Conservation (phyloP, 345 rosid species). For the Hypericum perforatum region DNA sequence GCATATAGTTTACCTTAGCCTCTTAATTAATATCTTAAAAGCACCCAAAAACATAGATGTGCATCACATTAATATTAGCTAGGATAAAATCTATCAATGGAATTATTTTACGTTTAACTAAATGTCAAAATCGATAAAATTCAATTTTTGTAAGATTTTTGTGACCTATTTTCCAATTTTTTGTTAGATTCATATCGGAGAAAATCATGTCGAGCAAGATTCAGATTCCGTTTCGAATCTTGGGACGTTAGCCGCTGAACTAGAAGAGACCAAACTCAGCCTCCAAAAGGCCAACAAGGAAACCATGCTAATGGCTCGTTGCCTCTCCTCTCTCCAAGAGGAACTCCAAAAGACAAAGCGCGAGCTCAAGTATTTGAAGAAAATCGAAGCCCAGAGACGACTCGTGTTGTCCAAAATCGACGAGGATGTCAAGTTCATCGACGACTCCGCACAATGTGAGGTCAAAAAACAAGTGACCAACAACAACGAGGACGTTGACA, state of each 20-base stretch:
- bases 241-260: slow-evolving; percentile 39
- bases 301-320: slow-evolving; percentile 42
- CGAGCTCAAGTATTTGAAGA: slow-evolving; percentile 48
- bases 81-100: too few species aligned
- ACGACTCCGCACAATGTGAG: slow-evolving; percentile 35
- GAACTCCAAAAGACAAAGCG: slow-evolving; percentile 70
- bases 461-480: slow-evolving; percentile 10
- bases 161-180: too few species aligned
- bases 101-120: too few species aligned
- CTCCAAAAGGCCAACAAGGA: slow-evolving; percentile 67
- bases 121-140: too few species aligned
- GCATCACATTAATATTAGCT: too few species aligned
- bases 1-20: too few species aligned
- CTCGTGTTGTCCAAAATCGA: too few species aligned
- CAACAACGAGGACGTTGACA: slow-evolving; percentile 11
- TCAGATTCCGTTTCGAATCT: slow-evolving; percentile 6
- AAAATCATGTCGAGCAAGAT: slow-evolving; percentile 17
- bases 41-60: too few species aligned
- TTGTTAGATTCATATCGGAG: slow-evolving; percentile 35
- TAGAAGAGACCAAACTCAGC: slow-evolving; percentile 63
- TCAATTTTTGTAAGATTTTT: too few species aligned
- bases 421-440: slow-evolving; percentile 27
- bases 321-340: slow-evolving; percentile 45
- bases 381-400: slow-evolving; percentile 8
- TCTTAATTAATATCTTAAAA: too few species aligned